Evolutionary conservation across 257 asterid genomes (phyloP).

Genomic region (Echites panduratus): DNA sequence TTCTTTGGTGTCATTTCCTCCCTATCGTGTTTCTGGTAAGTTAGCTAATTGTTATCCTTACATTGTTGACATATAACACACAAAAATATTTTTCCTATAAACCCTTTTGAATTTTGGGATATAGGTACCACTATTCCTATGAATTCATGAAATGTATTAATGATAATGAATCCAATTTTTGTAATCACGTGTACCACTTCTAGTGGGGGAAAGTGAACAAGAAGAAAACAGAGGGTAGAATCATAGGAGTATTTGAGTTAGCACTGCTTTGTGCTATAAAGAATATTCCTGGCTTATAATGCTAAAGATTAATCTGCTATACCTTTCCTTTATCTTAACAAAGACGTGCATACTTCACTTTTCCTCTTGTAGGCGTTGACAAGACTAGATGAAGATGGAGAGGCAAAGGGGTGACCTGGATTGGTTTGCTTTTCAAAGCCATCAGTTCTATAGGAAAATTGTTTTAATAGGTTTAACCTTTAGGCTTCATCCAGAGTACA

Average conservation of each 20-base stretch:
- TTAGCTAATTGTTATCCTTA: constrained; percentile 26
- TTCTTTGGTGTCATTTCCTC: constrained; percentile 56
- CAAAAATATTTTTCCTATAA: constrained; percentile 7
- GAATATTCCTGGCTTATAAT: background rate
- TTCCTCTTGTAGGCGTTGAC: constrained; percentile 74
- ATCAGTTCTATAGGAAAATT: constrained; percentile 14
- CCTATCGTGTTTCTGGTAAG: constrained; percentile 63
- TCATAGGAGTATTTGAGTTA: background rate
- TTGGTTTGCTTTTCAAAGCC: constrained; percentile 26
- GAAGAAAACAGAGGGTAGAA: background rate
- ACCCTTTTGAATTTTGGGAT: background rate
- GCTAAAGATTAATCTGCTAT: background rate
- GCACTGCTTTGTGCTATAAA: background rate
- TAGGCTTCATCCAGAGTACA: constrained; percentile 7
- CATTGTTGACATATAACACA: background rate
- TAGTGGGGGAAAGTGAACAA: background rate
- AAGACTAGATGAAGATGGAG: constrained; percentile 84
- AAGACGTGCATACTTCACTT: constrained; percentile 43
- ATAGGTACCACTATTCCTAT: background rate
- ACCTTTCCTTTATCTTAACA: constrained; percentile 26
- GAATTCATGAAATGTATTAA: background rate
- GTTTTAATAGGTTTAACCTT: constrained; percentile 6
- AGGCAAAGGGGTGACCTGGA: constrained; percentile 51
- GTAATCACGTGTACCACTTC: background rate
- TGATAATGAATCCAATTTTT: background rate